Percentiles rank a stretch among this genome's conserved stretches.
Evolutionary conservation across 1,284 basidiomycete species (phyloP).

Genomic region (Trichosporon inkin): DNA sequence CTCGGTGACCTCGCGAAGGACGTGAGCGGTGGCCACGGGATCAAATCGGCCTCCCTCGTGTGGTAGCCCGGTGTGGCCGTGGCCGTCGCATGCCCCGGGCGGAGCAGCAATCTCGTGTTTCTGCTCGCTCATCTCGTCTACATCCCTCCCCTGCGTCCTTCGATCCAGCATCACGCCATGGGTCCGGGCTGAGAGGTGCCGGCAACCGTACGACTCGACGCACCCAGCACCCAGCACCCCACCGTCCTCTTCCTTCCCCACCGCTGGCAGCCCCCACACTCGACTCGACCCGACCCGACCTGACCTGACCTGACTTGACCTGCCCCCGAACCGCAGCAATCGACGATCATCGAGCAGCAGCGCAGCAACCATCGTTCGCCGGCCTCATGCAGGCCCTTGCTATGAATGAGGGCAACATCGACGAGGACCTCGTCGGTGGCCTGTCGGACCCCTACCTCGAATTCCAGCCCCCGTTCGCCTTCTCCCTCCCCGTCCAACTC

Average conservation of each 20-base stretch:
- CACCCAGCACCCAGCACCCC: background rate
- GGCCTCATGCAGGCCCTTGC: background rate
- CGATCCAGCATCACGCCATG: background rate
- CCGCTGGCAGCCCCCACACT: background rate
- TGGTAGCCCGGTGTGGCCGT: too few species aligned
- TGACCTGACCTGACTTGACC: too few species aligned
- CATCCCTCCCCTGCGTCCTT: background rate
- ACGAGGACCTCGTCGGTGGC: background rate
- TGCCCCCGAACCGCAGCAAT: too few species aligned
- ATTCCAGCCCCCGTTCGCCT: conserved; percentile 71
- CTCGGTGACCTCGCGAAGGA: background rate
- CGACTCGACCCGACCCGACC: background rate
- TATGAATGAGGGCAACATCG: background rate
- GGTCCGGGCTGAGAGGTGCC: background rate
- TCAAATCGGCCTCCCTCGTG: background rate
- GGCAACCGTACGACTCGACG: background rate
- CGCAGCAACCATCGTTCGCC: background rate
- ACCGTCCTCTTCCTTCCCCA: background rate
- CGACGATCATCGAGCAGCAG: too few species aligned
- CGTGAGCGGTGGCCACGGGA: background rate
- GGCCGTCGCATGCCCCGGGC: background rate
- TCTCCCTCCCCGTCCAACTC: conserved; percentile 86
- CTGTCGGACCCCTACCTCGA: conserved; percentile 65
- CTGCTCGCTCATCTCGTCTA: background rate
- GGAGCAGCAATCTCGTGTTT: background rate